Evolutionary conservation across 371 early-diverging fungal species (phyloP), one percentile per base, ranked within the genome.

Genomic region (Blakeslea trispora): DNA sequence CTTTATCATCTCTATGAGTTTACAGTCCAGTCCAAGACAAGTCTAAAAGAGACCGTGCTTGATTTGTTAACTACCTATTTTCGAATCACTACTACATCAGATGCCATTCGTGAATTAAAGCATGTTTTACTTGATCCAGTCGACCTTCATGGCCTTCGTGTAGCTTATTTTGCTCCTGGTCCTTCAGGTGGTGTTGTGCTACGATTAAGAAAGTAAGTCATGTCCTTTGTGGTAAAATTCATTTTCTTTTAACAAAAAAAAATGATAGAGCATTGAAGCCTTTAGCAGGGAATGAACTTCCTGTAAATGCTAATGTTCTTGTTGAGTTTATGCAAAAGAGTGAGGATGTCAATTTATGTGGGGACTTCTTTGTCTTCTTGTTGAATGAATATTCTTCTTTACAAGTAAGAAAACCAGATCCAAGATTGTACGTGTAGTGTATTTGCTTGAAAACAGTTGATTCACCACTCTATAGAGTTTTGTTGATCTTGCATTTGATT

Each of bases 301-400:
- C 81, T 8, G 55, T 86, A 22, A 76, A 83, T 51, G 74, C 85
- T 1, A 76, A 77, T 23, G 63, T 74, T 1, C 77, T 92, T 52
- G 63, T 91, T 14, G 82, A 81, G 15, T 82, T 92, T 51, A 54
- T 91, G 42, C 72, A 81, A 42, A 58, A 64, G 0, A 53, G 81
- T 0, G 72, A 77, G n/a, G 77, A 82, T 50, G 72, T 76, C 4
- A 81, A 81, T 37, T 59, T 91, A 2, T 66, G 81, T 15, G 91
- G 91, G 15, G 89, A 87, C 42, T 72, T 93, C 11, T 93, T 91
- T 57, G 76, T 93, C 53, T 81, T 83, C 52, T 59, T 93, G 31
- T 61, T 92, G 44, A 88, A 88, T 45, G 84, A 88, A 47, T 90
- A 89, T 51, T 83, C 85, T 23, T 79, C 84, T 3, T 59, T 79